phyloP scores from a whole-genome alignment of 805 yeast species.

The Priceomyces melissophilus region DNA sequence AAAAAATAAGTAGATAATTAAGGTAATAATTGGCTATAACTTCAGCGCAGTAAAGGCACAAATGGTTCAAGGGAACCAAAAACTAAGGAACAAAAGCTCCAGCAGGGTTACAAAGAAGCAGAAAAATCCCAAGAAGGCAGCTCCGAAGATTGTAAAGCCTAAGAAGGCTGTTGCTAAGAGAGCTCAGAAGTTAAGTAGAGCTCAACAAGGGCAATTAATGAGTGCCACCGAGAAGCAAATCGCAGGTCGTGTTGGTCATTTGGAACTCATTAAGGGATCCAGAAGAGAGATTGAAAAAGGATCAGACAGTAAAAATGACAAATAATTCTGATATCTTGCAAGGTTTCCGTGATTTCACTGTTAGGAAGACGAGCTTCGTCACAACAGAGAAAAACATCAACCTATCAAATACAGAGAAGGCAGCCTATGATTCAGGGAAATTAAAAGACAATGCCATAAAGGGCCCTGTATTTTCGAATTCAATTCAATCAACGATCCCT shows the following conservation, averaged over 20 bases:
- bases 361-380: too few relatives aligned
- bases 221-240: slow-evolving; percentile 78
- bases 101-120: slow-evolving; percentile 65
- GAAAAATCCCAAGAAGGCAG: slow-evolving; percentile 63
- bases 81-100: slow-evolving; percentile 48
- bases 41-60: background rate
- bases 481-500: slow-evolving; percentile 12
- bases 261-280: slow-evolving; percentile 86
- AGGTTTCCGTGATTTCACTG: slow-evolving; percentile 10
- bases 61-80: slow-evolving; percentile 77
- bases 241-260: slow-evolving; percentile 89
- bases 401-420: background rate
- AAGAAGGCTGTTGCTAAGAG: slow-evolving; percentile 50
- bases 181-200: slow-evolving; percentile 54
- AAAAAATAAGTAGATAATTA: background rate
- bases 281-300: slow-evolving; percentile 75
- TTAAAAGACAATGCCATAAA: background rate
- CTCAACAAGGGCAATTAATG: slow-evolving; percentile 51
- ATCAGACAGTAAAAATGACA: slow-evolving; percentile 24
- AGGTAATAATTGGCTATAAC: too few relatives aligned
- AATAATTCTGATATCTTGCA: slow-evolving; percentile 9
- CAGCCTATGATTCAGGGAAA: background rate
- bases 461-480: background rate
- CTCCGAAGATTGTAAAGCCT: slow-evolving; percentile 66
- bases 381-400: slow-evolving; percentile 1